These are phyloP conservation scores for Auxenochlorella protothecoides DNA, from an alignment of 139 green algal genomes.

Conservation along the genomic window DNA sequence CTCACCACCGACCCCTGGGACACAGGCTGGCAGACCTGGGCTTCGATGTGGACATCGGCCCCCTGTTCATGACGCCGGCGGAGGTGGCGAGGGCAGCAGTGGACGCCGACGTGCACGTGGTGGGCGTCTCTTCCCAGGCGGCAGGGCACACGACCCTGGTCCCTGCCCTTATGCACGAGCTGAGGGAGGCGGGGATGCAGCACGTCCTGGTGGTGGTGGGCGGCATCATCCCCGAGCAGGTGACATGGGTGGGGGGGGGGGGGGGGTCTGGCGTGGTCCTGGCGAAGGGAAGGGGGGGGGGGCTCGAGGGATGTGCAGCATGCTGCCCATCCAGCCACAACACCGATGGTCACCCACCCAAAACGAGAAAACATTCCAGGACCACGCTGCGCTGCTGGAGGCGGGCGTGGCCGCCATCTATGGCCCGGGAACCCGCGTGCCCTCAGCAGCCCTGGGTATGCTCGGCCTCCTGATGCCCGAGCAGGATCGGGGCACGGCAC, in stretches of 20 bases:
- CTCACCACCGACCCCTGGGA: background rate
- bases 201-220: slow-evolving; percentile 49
- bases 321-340: background rate
- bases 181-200: slow-evolving; percentile 23
- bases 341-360: too few relatives aligned
- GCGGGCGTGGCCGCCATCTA: slow-evolving; percentile 49
- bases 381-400: slow-evolving; percentile 10
- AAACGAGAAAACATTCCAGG: background rate
- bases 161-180: slow-evolving; percentile 38
- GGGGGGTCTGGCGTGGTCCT: background rate
- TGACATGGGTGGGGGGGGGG: background rate
- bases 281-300: background rate
- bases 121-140: slow-evolving; percentile 47
- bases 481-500: background rate
- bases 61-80: slow-evolving; percentile 50
- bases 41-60: slow-evolving; percentile 62
- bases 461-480: slow-evolving; percentile 27
- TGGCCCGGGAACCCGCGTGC: slow-evolving; percentile 47
- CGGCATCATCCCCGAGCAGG: slow-evolving; percentile 51
- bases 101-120: slow-evolving; percentile 59
- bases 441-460: slow-evolving; percentile 44
- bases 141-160: slow-evolving; percentile 44
- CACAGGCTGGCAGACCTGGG: slow-evolving; percentile 48
- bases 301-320: background rate
- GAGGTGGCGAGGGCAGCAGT: slow-evolving; percentile 55